These are phyloP conservation scores for Macrocystidia cucumis DNA, from an alignment of 1,284 basidiomycete species.

Conservation along the genomic window DNA sequence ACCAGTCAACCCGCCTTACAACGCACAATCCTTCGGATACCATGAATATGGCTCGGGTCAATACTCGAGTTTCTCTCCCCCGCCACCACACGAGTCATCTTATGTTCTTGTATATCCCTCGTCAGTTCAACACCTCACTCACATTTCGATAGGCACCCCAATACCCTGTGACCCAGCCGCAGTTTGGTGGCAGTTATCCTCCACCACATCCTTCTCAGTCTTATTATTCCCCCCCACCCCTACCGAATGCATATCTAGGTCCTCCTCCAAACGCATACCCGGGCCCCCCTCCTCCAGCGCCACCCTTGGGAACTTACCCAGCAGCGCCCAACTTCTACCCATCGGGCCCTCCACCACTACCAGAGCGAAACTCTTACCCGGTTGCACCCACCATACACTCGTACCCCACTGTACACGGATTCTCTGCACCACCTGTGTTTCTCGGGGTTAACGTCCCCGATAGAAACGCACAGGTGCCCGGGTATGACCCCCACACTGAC, in stretches of 20 bases:
- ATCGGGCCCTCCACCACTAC: not conserved
- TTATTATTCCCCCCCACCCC: not conserved
- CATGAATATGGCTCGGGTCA: too few species aligned
- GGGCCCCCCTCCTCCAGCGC: not conserved
- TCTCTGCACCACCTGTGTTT: constrained; percentile 11
- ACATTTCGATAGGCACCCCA: too few species aligned
- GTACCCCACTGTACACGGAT: not conserved
- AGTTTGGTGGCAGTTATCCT: not conserved
- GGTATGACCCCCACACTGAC: constrained; percentile 23
- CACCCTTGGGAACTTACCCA: not conserved
- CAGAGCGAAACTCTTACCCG: not conserved
- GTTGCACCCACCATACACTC: too few species aligned
- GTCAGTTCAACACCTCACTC: too few species aligned
- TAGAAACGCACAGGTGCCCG: constrained; percentile 16
- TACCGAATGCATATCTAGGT: not conserved
- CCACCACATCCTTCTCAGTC: not conserved
- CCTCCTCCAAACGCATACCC: not conserved
- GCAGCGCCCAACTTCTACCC: not conserved
- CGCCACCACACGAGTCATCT: too few species aligned
- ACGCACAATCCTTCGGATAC: too few species aligned
- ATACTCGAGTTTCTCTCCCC: too few species aligned
- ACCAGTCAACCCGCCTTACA: too few species aligned
- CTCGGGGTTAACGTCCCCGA: constrained; percentile 19
- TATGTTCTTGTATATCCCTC: too few species aligned
- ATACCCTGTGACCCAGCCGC: too few species aligned